Evolutionary conservation across 352 stramenopile genomes (phyloP).

Genomic region (Phytophthora idaei): DNA sequence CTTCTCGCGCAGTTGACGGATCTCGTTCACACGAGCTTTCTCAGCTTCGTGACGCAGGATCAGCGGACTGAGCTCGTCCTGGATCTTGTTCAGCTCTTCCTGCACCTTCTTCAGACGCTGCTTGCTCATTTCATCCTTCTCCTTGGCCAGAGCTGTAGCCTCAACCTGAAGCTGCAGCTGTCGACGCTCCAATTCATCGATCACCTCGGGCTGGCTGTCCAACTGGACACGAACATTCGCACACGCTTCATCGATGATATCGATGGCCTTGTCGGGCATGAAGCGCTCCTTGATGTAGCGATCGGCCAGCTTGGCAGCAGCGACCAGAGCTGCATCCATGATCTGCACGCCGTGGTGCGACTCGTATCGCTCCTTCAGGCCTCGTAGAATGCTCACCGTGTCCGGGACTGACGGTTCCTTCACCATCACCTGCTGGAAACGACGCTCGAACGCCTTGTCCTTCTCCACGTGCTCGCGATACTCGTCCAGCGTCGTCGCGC

Average conservation of each 20-base stretch:
- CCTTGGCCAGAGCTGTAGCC: conserved; percentile 90
- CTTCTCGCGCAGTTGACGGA: conserved; percentile 94
- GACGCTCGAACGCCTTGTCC: conserved; percentile 96
- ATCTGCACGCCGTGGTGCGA: conserved; percentile 97
- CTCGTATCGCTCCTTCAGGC: conserved; percentile 97
- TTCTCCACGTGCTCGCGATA: conserved; percentile 99
- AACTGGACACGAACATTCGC: conserved; percentile 92
- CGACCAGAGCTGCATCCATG: conserved; percentile 91
- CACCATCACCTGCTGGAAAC: conserved; percentile 97
- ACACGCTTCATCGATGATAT: conserved; percentile 95
- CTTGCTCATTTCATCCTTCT: conserved; percentile 95
- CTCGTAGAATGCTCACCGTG: conserved; percentile 96
- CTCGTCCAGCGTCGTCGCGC: conserved; percentile 97
- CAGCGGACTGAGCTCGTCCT: conserved; percentile 92
- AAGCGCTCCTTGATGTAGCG: conserved; percentile 93
- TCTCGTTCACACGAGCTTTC: conserved; percentile 92
- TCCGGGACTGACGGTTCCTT: conserved; percentile 94
- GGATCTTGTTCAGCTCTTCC: conserved; percentile 90
- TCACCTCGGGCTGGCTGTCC: conserved; percentile 95
- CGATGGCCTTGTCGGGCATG: conserved; percentile 95
- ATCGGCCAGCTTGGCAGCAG: conserved; percentile 94
- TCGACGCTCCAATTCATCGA: conserved; percentile 95
- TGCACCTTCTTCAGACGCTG: conserved; percentile 91
- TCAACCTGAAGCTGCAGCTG: conserved; percentile 97
- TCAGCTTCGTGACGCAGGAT: conserved; percentile 92